A percentile compares a stretch with the other conserved stretches of the same genome.
Evolutionary conservation across 2,329 filamentous ascomycete species (phyloP).

Genomic region (Alternaria sp.): DNA sequence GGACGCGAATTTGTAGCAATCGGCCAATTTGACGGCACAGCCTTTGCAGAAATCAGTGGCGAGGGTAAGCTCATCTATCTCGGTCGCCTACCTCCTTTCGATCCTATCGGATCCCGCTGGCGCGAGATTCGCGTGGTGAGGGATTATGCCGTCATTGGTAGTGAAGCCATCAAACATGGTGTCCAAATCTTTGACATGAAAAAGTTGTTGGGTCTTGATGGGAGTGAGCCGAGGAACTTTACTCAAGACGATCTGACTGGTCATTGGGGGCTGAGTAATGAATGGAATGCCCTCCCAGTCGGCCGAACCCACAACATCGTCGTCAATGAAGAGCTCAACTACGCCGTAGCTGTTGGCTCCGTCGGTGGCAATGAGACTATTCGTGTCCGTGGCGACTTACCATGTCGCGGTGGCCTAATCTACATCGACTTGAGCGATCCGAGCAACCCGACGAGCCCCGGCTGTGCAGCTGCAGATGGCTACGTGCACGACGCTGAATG

Average conservation of each 20-base stretch:
- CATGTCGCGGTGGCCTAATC: constrained; percentile 62
- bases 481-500: constrained; percentile 69
- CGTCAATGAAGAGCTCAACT: constrained; percentile 43
- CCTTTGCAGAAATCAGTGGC: constrained; percentile 51
- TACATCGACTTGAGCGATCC: constrained; percentile 65
- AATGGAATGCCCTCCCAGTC: constrained; percentile 34
- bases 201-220: constrained; percentile 49
- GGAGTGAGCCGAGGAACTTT: constrained; percentile 36
- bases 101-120: constrained; percentile 57
- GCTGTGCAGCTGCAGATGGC: constrained; percentile 62
- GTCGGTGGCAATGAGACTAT: constrained; percentile 39
- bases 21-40: constrained; percentile 55
- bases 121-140: constrained; percentile 58
- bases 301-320: constrained; percentile 48
- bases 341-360: constrained; percentile 41
- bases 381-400: constrained; percentile 34
- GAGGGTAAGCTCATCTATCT: constrained; percentile 61
- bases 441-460: constrained; percentile 60
- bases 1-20: constrained; percentile 63
- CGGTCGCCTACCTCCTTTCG: constrained; percentile 59
- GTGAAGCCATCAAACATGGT: constrained; percentile 55
- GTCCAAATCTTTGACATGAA: constrained; percentile 69
- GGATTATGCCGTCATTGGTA: constrained; percentile 52
- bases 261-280: constrained; percentile 24
- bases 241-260: constrained; percentile 39